A percentile compares a stretch with the other conserved stretches of the same genome.
These are phyloP conservation scores for Aspergillus ostianus DNA, from an alignment of 495 filamentous ascomycete species.

Conservation along the genomic window DNA sequence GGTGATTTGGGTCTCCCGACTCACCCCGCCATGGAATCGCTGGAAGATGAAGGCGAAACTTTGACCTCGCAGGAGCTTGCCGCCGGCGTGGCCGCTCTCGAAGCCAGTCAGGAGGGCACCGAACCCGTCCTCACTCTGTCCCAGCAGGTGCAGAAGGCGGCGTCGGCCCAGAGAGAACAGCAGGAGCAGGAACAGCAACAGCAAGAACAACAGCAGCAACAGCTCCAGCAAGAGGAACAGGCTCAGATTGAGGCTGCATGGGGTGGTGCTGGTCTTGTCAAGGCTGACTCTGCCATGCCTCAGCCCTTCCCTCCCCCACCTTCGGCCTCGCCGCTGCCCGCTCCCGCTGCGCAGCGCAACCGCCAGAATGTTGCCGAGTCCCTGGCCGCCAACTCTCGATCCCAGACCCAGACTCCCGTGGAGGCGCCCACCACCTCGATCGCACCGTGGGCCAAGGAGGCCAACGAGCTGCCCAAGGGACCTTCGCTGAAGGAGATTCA, in stretches of 20 bases:
- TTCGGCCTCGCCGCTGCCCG: slow-evolving; percentile 76
- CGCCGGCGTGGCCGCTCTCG: slow-evolving; percentile 17
- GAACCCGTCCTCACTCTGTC: slow-evolving; percentile 63
- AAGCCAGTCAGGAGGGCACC: slow-evolving; percentile 9
- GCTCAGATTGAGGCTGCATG: slow-evolving; percentile 56
- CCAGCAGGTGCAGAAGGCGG: slow-evolving; percentile 85
- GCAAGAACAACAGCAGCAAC: slow-evolving; percentile 9
- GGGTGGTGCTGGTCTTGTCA: slow-evolving; percentile 31
- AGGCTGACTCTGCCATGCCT: slow-evolving; percentile 62
- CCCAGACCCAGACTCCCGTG: slow-evolving; percentile 70
- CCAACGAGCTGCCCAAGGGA: slow-evolving; percentile 72
- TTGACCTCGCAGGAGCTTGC: slow-evolving; percentile 16
- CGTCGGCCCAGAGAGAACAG: slow-evolving; percentile 62
- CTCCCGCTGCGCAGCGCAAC: slow-evolving; percentile 81
- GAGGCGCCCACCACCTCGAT: slow-evolving; percentile 65
- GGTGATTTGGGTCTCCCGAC: slow-evolving; percentile 45
- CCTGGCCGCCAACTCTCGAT: slow-evolving; percentile 67
- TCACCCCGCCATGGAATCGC: slow-evolving; percentile 31
- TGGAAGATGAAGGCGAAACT: slow-evolving; percentile 17
- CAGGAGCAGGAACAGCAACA: slow-evolving; percentile 35
- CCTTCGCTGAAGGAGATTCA: slow-evolving; percentile 97
- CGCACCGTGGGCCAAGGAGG: slow-evolving; percentile 93
- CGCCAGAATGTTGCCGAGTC: slow-evolving; percentile 80
- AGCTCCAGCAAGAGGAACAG: slow-evolving; percentile 33
- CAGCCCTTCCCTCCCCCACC: slow-evolving; percentile 75